Base-by-base conservation (phyloP, 257 asterid genomes). In the Nicotiana attenuata region DNA sequence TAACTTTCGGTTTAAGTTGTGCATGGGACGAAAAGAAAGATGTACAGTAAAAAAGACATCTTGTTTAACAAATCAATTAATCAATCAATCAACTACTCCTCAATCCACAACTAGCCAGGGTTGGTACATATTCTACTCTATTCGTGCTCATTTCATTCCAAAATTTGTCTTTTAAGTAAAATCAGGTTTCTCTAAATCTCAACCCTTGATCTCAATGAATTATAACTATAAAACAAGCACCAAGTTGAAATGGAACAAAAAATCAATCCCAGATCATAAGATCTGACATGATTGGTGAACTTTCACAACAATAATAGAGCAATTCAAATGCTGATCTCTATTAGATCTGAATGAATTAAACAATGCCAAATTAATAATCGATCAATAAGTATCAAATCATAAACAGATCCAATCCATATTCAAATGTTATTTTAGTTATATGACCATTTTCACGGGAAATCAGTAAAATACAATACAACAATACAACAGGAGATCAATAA, bases 191-290 rank as follows among this genome's bases (percentile, higher is more conserved):
- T 71, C 35, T 22, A 71, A 38, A 68, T 47, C 56, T 5, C 15
- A 9, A 3, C 29, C 66, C 31, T 10, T 0, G 31, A 24, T 10
- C 31, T 0, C 66, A 4, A 24, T 22, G 59, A 17, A 52, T 7
- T 14, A 3, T n/a, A 79, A 60, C 50, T 3, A 26, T 38, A 38
- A 38, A 68, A 53, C 84, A 81, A 26, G 56, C 41, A 5, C 65
- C 5, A 19, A 22, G 6, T 29, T 77, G 78, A 84, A 80, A 84
- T 15, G 78, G 29, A 17, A 68, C 41, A 19, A 63, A 56, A 26
- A 26, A 31, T 28, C 53, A 50, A 81, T 3, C 59, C 41, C 82
- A 79, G 73, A 82, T 85, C 84, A 79, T 38, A 13, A 71, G 81
- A 5, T 55, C 24, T 29, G 7, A 19, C 75, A 52, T 10, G 17